Percentiles rank a stretch among this genome's conserved stretches.
These are phyloP conservation scores for Boletus subcaerulescens DNA, from an alignment of 768 basidiomycete species.

Conservation along the genomic window DNA sequence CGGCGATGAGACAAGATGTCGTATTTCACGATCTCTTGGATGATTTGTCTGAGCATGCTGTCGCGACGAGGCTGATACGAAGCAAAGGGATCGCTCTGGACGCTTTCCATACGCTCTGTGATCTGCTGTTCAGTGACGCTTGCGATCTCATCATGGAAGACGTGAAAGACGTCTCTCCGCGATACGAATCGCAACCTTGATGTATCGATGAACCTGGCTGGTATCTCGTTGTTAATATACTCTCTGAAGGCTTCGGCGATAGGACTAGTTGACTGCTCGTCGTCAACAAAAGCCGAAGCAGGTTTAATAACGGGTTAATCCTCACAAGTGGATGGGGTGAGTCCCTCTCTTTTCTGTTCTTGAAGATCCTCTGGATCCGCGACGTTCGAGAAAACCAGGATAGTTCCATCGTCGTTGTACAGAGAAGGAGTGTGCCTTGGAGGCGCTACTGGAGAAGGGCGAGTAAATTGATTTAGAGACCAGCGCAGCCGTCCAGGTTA, in stretches of 20 bases:
- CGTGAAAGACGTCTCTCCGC: neutral
- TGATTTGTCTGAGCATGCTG: conserved; percentile 5
- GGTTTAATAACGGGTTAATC: too few relatives aligned
- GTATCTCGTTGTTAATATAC: conserved; percentile 14
- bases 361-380: too few relatives aligned
- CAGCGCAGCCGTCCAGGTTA: too few relatives aligned
- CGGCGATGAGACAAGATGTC: conserved; percentile 16
- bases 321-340: too few relatives aligned
- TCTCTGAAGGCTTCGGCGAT: conserved; percentile 5
- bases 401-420: too few relatives aligned
- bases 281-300: neutral
- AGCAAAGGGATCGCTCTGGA: neutral
- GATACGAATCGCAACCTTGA: conserved; percentile 4
- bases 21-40: conserved; percentile 11
- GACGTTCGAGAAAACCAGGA: too few relatives aligned
- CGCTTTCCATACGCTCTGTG: neutral
- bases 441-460: too few relatives aligned
- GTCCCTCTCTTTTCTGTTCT: too few relatives aligned
- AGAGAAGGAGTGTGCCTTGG: too few relatives aligned
- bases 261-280: neutral
- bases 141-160: conserved; percentile 6
- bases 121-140: conserved; percentile 4
- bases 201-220: conserved; percentile 6
- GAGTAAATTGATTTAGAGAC: too few relatives aligned
- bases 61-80: conserved; percentile 2